A percentile compares a stretch with the other conserved stretches of the same genome.
These are phyloP conservation scores for Chrysanthemum lavandulifolium DNA, from an alignment of 129 eudicot genomes.

Conservation along the genomic window DNA sequence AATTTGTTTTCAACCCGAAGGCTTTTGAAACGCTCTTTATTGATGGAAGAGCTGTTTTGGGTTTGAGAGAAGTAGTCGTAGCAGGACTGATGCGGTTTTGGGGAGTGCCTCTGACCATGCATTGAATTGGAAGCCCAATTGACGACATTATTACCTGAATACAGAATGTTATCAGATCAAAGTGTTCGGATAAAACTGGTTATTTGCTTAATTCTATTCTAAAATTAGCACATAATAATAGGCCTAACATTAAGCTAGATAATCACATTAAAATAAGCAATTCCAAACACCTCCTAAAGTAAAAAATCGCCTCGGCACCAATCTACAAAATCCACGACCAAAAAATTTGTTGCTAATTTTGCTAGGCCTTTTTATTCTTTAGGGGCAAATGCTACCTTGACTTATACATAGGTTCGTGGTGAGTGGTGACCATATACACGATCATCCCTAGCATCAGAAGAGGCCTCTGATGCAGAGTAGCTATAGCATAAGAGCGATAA, in stretches of 20 bases:
- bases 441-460: too few relatives aligned
- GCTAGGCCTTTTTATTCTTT: too few relatives aligned
- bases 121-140: conserved; percentile 44
- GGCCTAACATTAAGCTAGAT: background rate
- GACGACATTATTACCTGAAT: conserved; percentile 57
- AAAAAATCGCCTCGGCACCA: background rate
- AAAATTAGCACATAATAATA: background rate
- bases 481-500: too few relatives aligned
- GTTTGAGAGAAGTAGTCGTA: conserved; percentile 30
- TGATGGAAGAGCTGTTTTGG: conserved; percentile 39
- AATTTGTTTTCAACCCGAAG: conserved; percentile 53
- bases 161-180: background rate
- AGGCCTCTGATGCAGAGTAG: too few relatives aligned
- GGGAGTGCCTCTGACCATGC: conserved; percentile 38
- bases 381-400: too few relatives aligned
- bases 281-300: background rate
- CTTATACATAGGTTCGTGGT: too few relatives aligned
- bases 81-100: conserved; percentile 14
- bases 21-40: conserved; percentile 45
- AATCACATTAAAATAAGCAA: background rate
- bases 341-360: too few relatives aligned
- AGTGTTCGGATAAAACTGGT: background rate
- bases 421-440: too few relatives aligned
- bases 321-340: too few relatives aligned
- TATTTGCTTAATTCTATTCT: background rate